Base-by-base conservation (phyloP, 306 rosid genomes). In the Betula pendula region DNA sequence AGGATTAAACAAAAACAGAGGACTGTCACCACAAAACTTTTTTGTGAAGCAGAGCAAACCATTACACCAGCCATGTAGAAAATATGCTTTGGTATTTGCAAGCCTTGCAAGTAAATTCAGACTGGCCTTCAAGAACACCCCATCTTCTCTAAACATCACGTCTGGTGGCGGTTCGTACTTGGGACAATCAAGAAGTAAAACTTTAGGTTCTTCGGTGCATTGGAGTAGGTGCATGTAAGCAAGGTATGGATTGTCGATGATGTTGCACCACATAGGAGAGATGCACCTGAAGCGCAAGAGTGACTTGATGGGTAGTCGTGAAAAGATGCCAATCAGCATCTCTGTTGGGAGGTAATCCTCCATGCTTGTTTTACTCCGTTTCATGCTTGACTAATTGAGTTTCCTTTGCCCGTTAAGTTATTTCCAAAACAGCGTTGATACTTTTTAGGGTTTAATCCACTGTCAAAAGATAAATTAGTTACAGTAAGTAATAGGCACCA, bases 1-100 rank as follows among this genome's bases (percentile, higher is more conserved):
- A 35, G 47, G 70, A 31, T 65, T 65, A 65, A 65, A 35, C 70
- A 65, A 65, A 35, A 65, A n/a, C 47, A 65, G 17, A 65, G 35
- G 24, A 2, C 47, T 65, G 17, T 65, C 47, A 0, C 16, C 47
- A 31, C 44, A 8, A 8, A 8, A 44, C 48, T 11, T 35, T 35
- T 65, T 35, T 33, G 70, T 65, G 43, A 65, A 35, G 70, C 47
- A 65, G 17, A 65, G 14, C 47, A 65, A 65, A 8, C 70, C 70
- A 6, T 35, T 35, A 20, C 70, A 65, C 9, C 47, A 65, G 43
- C 70, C 24, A 25, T 65, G 45, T 1, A 65, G 15, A n/a, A 65
- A 16, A 38, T 19, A 65, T 19, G 44, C 43, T 63, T 63, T 63
- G 16, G 43, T 17, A 8, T 17, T 33, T 8, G 70, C 15, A 33